Percentiles rank a stretch among this genome's conserved stretches.
phyloP scores from a whole-genome alignment of 2,329 filamentous ascomycete genomes.

The Colletotrichum scovillei region DNA sequence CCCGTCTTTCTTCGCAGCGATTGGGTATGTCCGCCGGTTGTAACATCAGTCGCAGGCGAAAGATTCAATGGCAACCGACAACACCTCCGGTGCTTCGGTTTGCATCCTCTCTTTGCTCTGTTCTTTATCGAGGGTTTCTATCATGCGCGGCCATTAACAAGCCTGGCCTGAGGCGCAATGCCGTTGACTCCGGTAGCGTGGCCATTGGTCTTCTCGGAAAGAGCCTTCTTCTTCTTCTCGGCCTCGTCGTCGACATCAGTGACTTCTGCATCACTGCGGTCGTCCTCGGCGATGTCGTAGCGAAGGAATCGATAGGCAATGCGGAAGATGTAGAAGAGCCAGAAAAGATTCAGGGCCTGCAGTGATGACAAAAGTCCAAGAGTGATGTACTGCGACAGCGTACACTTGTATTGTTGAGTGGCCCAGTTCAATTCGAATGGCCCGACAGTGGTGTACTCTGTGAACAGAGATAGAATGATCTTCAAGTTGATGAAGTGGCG shows the following conservation, averaged over 20 bases:
- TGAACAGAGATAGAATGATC: constrained; percentile 81
- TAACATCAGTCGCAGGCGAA: neutral
- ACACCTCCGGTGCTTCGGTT: constrained; percentile 4
- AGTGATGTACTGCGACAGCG: constrained; percentile 75
- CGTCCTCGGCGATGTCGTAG: constrained; percentile 72
- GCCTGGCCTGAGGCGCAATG: constrained; percentile 14
- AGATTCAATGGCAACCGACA: neutral
- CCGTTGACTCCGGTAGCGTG: constrained; percentile 27
- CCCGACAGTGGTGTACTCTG: constrained; percentile 79
- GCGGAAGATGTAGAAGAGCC: constrained; percentile 81
- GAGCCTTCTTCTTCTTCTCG: constrained; percentile 39
- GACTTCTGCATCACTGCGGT: constrained; percentile 77
- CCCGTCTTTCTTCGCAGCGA: neutral
- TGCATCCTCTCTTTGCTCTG: neutral
- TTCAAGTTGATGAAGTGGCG: constrained; percentile 86
- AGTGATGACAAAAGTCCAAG: constrained; percentile 72
- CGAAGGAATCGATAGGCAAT: constrained; percentile 79
- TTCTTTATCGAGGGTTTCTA: neutral
- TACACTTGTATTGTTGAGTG: constrained; percentile 81
- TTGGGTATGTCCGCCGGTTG: neutral
- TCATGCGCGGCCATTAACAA: constrained; percentile 18
- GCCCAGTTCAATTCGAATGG: constrained; percentile 83
- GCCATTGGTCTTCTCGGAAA: constrained; percentile 24
- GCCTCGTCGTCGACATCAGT: constrained; percentile 59
- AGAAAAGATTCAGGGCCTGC: constrained; percentile 83